Base-by-base conservation (phyloP, 2,329 filamentous ascomycete species). In the Talaromyces marneffei region DNA sequence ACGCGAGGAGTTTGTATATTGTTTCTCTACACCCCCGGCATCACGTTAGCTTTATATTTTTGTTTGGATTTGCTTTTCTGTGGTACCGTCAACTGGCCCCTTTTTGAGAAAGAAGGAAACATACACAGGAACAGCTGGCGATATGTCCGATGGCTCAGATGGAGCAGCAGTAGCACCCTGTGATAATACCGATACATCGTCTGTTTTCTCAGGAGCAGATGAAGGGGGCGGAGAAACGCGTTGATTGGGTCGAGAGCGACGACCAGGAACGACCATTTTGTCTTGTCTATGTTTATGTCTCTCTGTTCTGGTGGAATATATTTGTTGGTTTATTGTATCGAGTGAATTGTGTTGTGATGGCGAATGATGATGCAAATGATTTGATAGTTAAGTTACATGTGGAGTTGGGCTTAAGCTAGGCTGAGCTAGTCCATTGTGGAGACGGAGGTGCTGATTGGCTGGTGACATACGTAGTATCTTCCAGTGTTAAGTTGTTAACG, bases 1-100 rank as follows among this genome's bases (percentile, higher is more conserved):
- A 97, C 65, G 84, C 87, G 16, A 97, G 82, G 20, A 99, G 86
- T 78, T 97, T 99, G 71, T 87, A 79, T 66, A 99, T 94, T 66
- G 97, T 92, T 71, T 89, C 82, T 61, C 91, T n/a, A n/a, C n/a
- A n/a, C n/a, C n/a, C n/a, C n/a, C n/a, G n/a, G n/a, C n/a, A n/a
- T n/a, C n/a, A n/a, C n/a, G n/a, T n/a, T n/a, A n/a, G n/a, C n/a
- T n/a, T n/a, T n/a, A n/a, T n/a, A n/a, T n/a, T 53, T 31, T 31
- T 31, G 29, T 31, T 31, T 31, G n/a, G n/a, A n/a, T n/a, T n/a
- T n/a, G n/a, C n/a, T n/a, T n/a, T n/a, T n/a, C n/a, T n/a, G n/a
- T n/a, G n/a, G n/a, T n/a, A n/a, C n/a, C n/a, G n/a, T n/a, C n/a
- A n/a, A n/a, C n/a, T n/a, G n/a, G n/a, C n/a, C n/a, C n/a, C n/a